Evolutionary conservation across 257 asterid genomes (phyloP).

Genomic region (Solanum sejunctum): DNA sequence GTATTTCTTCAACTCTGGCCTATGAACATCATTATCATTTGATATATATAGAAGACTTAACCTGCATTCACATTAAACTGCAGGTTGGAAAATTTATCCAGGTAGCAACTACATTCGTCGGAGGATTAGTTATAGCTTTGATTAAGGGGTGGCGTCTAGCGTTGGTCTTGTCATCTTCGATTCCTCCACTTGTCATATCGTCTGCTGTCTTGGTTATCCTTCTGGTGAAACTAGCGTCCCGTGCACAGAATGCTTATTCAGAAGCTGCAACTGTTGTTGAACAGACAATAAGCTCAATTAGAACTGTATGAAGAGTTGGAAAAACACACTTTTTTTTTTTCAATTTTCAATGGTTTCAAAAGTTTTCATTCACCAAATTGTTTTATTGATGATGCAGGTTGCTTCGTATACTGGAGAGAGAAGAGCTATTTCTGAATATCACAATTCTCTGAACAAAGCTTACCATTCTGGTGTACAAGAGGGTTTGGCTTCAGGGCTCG

Average conservation of each 20-base stretch:
- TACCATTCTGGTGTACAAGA: slow-evolving; percentile 58
- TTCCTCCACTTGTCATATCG: slow-evolving; percentile 71
- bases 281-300: slow-evolving; percentile 69
- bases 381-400: slow-evolving; percentile 26
- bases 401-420: slow-evolving; percentile 74
- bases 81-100: slow-evolving; percentile 78
- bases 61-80: neutral
- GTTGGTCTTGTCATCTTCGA: slow-evolving; percentile 52
- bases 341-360: neutral
- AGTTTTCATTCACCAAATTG: neutral
- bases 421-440: slow-evolving; percentile 37
- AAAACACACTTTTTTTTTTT: neutral
- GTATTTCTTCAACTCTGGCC: neutral
- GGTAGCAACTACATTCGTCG: slow-evolving; percentile 49
- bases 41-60: neutral
- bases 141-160: slow-evolving; percentile 81
- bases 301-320: slow-evolving; percentile 34
- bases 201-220: slow-evolving; percentile 50
- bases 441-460: slow-evolving; percentile 42
- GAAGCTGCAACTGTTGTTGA: slow-evolving; percentile 62
- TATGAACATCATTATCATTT: neutral
- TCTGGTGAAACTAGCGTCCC: slow-evolving; percentile 59
- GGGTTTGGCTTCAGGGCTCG: slow-evolving; percentile 58
- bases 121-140: slow-evolving; percentile 67
- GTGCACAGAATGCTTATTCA: slow-evolving; percentile 69